A percentile compares a stretch with the other conserved stretches of the same genome.
phyloP scores from a whole-genome alignment of 805 yeast genomes.

The Yamadazyma phyllophila region DNA sequence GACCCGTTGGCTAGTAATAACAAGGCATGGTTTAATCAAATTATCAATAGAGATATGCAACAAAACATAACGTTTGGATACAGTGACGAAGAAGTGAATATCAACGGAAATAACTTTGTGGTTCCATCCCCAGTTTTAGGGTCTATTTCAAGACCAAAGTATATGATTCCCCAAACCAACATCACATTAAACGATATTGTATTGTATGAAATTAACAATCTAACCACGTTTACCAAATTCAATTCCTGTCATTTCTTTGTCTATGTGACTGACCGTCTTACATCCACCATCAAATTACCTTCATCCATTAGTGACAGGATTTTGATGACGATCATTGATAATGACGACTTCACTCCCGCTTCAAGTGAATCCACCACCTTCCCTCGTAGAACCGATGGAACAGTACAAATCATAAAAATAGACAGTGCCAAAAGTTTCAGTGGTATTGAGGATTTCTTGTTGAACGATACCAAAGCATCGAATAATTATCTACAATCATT shows the following conservation, averaged over 20 bases:
- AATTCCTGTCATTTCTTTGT: conserved; percentile 15
- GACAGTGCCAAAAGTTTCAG: conserved; percentile 23
- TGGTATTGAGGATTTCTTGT: conserved; percentile 31
- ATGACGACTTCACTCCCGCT: conserved; percentile 34
- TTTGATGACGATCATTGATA: conserved; percentile 37
- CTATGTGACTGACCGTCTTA: conserved; percentile 11
- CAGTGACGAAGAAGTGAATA: conserved; percentile 5
- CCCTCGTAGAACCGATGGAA: conserved; percentile 14
- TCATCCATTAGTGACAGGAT: conserved; percentile 20
- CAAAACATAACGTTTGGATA: conserved; percentile 22
- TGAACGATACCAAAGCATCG: conserved; percentile 31
- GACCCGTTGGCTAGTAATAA: conserved; percentile 39
- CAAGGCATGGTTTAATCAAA: conserved; percentile 28
- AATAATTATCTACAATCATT: conserved; percentile 27
- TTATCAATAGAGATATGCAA: conserved; percentile 20
- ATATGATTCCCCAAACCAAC: conserved; percentile 10
- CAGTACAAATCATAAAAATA: conserved; percentile 29
- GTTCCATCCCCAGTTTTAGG: conserved; percentile 32
- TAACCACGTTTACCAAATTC: conserved; percentile 10
- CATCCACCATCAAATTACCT: conserved; percentile 11
- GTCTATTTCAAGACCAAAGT: conserved; percentile 24
- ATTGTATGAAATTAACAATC: conserved; percentile 16
- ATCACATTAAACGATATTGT: conserved; percentile 16
- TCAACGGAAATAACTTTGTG: conserved; percentile 12
- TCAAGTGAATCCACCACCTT: conserved; percentile 31